phyloP scores from a whole-genome alignment of 495 filamentous ascomycete species.

The Lophiotrema nucula region DNA sequence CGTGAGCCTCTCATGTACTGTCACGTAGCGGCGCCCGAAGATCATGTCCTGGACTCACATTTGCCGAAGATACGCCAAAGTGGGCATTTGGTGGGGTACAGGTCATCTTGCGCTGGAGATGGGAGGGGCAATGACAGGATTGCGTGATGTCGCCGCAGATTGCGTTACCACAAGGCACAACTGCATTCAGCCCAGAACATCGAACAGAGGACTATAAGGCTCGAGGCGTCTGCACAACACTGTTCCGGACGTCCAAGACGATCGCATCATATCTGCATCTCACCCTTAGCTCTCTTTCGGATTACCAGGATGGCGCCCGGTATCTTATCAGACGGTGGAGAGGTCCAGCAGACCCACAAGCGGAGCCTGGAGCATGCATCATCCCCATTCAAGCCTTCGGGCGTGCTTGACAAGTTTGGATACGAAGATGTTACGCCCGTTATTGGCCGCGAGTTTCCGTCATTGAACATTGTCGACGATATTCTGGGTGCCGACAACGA shows the following conservation, averaged over 20 bases:
- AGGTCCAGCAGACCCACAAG: background rate
- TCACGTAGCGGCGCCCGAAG: too few relatives aligned
- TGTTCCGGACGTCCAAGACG: background rate
- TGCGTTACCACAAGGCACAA: background rate
- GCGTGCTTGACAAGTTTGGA: slow-evolving; percentile 23
- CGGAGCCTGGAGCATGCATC: background rate
- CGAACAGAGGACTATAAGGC: background rate
- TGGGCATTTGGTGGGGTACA: too few relatives aligned
- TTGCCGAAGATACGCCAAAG: too few relatives aligned
- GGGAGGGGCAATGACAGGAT: too few relatives aligned
- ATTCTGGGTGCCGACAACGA: slow-evolving; percentile 13
- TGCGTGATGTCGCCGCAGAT: background rate
- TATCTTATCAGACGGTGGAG: background rate
- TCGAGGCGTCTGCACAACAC: background rate
- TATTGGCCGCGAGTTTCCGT: slow-evolving; percentile 12
- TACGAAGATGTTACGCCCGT: slow-evolving; percentile 16
- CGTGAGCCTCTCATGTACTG: too few relatives aligned
- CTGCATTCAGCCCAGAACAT: background rate
- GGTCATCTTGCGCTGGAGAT: too few relatives aligned
- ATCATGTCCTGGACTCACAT: too few relatives aligned
- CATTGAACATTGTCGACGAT: slow-evolving; percentile 16
- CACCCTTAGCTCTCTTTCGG: background rate
- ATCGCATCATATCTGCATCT: background rate
- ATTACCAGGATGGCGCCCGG: background rate
- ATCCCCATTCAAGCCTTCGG: background rate